Evolutionary conservation across 495 filamentous ascomycete genomes (phyloP).

Genomic region (Aspergillus affinis): DNA sequence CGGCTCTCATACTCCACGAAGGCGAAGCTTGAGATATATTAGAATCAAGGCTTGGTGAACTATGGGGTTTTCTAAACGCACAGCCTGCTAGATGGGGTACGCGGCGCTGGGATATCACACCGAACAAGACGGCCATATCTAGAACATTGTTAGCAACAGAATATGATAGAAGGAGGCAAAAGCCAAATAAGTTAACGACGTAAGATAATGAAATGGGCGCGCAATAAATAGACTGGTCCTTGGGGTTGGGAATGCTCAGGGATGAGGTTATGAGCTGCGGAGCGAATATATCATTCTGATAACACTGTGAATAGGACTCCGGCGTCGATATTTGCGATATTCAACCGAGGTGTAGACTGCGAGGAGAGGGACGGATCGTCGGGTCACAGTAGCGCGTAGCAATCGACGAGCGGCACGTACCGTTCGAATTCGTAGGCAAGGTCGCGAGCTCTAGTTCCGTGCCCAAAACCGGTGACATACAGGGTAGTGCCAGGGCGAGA

Average conservation of each 20-base stretch:
- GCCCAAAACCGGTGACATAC: constrained; percentile 97
- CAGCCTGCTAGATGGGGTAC: constrained; percentile 90
- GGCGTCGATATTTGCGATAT: constrained; percentile 24
- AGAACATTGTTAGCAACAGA: constrained; percentile 13
- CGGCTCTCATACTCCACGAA: constrained; percentile 99
- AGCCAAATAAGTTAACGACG: neutral
- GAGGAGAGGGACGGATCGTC: constrained; percentile 26
- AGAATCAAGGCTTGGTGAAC: constrained; percentile 16
- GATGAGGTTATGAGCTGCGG: constrained; percentile 1
- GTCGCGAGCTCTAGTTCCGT: constrained; percentile 98
- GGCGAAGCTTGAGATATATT: constrained; percentile 68
- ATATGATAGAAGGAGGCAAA: neutral
- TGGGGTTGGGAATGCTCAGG: neutral
- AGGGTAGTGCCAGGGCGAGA: constrained; percentile 92
- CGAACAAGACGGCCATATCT: constrained; percentile 98
- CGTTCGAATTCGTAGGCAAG: constrained; percentile 99
- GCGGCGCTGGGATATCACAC: constrained; percentile 96
- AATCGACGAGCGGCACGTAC: constrained; percentile 74
- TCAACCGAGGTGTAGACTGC: constrained; percentile 19
- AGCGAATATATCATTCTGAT: constrained; percentile 8
- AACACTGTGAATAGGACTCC: constrained; percentile 14
- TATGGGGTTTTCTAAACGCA: constrained; percentile 53
- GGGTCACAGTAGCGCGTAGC: constrained; percentile 34
- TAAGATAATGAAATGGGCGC: neutral
- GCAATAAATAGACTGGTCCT: neutral